Evolutionary conservation across 2,329 filamentous ascomycete genomes (phyloP).

Genomic region (Exserohilum turcica): DNA sequence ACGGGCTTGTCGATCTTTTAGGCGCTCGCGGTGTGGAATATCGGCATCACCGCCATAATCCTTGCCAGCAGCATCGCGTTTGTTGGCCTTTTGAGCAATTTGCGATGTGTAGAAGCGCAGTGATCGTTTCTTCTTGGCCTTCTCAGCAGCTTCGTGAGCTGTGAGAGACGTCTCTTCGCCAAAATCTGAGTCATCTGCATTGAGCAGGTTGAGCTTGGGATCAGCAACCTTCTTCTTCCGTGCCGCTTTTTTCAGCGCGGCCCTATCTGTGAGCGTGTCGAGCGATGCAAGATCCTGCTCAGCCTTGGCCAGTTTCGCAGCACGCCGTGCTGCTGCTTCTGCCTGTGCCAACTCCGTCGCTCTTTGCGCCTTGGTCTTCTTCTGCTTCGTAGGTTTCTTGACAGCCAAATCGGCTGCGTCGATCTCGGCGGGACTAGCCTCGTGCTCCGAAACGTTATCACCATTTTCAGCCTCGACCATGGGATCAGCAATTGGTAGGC

Average conservation of each 20-base stretch:
- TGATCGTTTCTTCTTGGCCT: conserved; percentile 86
- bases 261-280: conserved; percentile 62
- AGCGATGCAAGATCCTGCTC: conserved; percentile 77
- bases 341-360: conserved; percentile 60
- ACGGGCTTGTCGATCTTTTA: conserved; percentile 82
- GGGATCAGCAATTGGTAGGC: conserved; percentile 61
- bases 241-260: conserved; percentile 54
- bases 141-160: conserved; percentile 79
- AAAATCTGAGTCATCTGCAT: conserved; percentile 80
- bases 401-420: conserved; percentile 36
- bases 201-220: conserved; percentile 44
- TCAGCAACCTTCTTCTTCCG: conserved; percentile 46
- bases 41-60: conserved; percentile 80
- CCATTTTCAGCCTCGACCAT: conserved; percentile 40
- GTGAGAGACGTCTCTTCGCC: conserved; percentile 86
- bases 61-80: conserved; percentile 73
- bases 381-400: conserved; percentile 46
- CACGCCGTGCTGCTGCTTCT: conserved; percentile 59
- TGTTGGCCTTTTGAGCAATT: conserved; percentile 92
- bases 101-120: conserved; percentile 98
- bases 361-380: conserved; percentile 56
- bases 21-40: conserved; percentile 84
- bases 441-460: conserved; percentile 46
- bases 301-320: conserved; percentile 59
- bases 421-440: conserved; percentile 39